Conservation (phyloP, 2,329 filamentous ascomycete genomes). For the Fusarium nematophilum region DNA sequence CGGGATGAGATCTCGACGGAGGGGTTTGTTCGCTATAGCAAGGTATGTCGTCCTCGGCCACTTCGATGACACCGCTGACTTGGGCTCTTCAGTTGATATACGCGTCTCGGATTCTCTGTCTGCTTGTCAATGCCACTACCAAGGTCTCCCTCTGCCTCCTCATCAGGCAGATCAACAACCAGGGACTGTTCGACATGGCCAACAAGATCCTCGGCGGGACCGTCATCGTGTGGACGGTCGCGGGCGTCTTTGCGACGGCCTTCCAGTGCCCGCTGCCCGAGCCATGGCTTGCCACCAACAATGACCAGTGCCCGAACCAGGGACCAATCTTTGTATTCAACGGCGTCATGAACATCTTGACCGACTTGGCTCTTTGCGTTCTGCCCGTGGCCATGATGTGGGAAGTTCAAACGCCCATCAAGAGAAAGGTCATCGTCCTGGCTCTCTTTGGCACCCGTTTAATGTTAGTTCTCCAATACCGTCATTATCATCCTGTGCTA, state of each 20-base stretch:
- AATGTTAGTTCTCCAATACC: constrained; percentile 16
- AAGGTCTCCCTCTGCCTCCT: constrained; percentile 39
- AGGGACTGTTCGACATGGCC: constrained; percentile 25
- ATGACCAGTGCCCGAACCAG: constrained; percentile 19
- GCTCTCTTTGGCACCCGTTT: constrained; percentile 35
- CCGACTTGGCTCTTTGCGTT: constrained; percentile 27
- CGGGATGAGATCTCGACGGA: constrained; percentile 4
- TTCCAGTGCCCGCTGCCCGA: constrained; percentile 34
- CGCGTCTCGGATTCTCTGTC: constrained; percentile 25
- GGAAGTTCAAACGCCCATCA: constrained; percentile 34
- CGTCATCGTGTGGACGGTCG: constrained; percentile 19
- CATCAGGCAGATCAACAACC: constrained; percentile 35
- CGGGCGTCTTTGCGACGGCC: constrained; percentile 23
- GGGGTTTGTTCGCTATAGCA: constrained; percentile 25
- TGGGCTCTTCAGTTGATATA: constrained; percentile 31
- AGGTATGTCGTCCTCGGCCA: constrained; percentile 10
- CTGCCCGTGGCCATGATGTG: constrained; percentile 42
- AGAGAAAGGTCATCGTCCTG: constrained; percentile 34
- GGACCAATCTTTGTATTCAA: constrained; percentile 33
- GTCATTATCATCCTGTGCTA: neutral
- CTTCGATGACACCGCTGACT: constrained; percentile 2
- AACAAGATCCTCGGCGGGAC: constrained; percentile 24
- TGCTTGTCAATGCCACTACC: constrained; percentile 32
- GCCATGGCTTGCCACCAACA: constrained; percentile 27
- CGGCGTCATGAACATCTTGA: constrained; percentile 28